A percentile compares a stretch with the other conserved stretches of the same genome.
These are phyloP conservation scores for Pleurotus citrinopileatus DNA, from an alignment of 768 basidiomycete species.

Conservation along the genomic window DNA sequence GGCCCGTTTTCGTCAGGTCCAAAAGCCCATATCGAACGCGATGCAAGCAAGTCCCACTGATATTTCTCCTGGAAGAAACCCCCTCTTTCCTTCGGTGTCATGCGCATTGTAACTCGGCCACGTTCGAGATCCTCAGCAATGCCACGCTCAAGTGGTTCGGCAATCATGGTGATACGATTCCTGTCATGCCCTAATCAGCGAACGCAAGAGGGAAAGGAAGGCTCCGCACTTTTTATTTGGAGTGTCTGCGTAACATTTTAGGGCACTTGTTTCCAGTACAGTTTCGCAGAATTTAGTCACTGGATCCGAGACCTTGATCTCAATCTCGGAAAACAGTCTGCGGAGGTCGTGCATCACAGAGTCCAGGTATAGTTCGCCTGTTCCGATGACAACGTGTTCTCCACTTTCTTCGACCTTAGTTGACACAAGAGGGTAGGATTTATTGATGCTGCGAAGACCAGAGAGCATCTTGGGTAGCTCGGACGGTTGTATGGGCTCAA, in stretches of 20 bases:
- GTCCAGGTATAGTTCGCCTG: slow-evolving; percentile 95
- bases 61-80: slow-evolving; percentile 97
- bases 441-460: slow-evolving; percentile 94
- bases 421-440: slow-evolving; percentile 89
- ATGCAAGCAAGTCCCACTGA: slow-evolving; percentile 97
- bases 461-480: slow-evolving; percentile 99
- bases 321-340: slow-evolving; percentile 92
- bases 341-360: slow-evolving; percentile 96
- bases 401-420: slow-evolving; percentile 99
- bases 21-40: slow-evolving; percentile 99
- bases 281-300: slow-evolving; percentile 99
- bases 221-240: slow-evolving; percentile 94
- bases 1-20: slow-evolving; percentile 95
- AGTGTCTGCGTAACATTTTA: slow-evolving; percentile 99
- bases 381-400: slow-evolving; percentile 95
- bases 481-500: slow-evolving; percentile 96
- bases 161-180: slow-evolving; percentile 98
- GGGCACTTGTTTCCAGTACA: slow-evolving; percentile 92
- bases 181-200: slow-evolving; percentile 37
- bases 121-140: slow-evolving; percentile 96
- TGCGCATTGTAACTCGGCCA: slow-evolving; percentile 89
- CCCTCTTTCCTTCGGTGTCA: slow-evolving; percentile 93
- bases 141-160: slow-evolving; percentile 94
- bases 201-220: slow-evolving; percentile 2
- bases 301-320: slow-evolving; percentile 99